Base-by-base conservation (phyloP, 2,329 filamentous ascomycete species). In the Colletotrichum truncatum region DNA sequence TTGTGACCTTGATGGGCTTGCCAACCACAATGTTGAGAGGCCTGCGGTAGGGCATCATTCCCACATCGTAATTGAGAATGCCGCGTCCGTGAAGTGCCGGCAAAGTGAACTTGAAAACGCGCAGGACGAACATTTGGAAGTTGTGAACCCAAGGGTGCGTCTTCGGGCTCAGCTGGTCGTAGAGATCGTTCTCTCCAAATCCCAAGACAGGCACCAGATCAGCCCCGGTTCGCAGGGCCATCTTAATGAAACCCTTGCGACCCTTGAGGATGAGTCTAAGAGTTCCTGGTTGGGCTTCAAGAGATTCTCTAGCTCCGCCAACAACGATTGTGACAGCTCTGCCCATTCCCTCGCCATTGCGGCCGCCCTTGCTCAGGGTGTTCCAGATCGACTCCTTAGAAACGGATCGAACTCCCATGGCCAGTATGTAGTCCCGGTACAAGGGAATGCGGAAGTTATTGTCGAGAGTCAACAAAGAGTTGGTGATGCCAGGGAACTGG, bases 31-130 rank as follows among this genome's bases (percentile, higher is more conserved):
- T 88, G 74, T 98, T 96, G 64, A 99, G 82, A 10, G 93, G 91
- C 53, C 90, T 85, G 11, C 96, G 89, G 77, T 98, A 98, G 0
- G 96, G 96, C 93, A 98, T 94, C 72, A 98, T 82, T 4, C 96
- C 96, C 12, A 98, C 93, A 76, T 99, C 96, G 75, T 99, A 98
- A 78, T 99, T 99, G 81, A 98, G 97, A 39, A 98, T 90, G 11
- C 95, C 95, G 25, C 94, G 83, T 3, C 94, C 95, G 76, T 97
- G 94, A 72, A 98, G 91, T 26, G 97, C 86, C 1, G 96, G 94
- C 10, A 98, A 85, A 0, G 96, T 98, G 73, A 98, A 99, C 54
- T 97, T 97, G 83, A 97, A 89, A 6, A 91, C 82, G 70, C 91
- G 92, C 79, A 98, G 95, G 61, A 97, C 82, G 26, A 94, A 80